Percentiles rank a stretch among this genome's conserved stretches.
Evolutionary conservation across 768 basidiomycete species (phyloP).

Genomic region (Agaricus subrufescens): DNA sequence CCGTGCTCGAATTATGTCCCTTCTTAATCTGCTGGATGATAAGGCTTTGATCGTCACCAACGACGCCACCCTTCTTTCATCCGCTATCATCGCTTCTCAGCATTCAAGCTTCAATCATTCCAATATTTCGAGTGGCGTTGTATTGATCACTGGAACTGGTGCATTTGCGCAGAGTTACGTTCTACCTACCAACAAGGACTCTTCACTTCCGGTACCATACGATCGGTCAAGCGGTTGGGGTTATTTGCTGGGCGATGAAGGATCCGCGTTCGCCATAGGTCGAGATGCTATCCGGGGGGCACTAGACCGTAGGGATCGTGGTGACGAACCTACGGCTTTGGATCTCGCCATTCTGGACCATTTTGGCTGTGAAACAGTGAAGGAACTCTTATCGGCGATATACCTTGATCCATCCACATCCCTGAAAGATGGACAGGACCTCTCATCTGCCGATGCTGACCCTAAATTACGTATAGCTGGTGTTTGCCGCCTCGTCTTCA

Average conservation of each 20-base stretch:
- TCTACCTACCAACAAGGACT: conserved; percentile 10
- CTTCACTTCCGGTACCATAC: conserved; percentile 12
- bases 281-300: conserved; percentile 19
- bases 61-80: conserved; percentile 23
- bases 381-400: conserved; percentile 18
- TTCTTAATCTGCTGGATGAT: conserved; percentile 15
- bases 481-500: conserved; percentile 17
- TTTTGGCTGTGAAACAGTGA: conserved; percentile 16
- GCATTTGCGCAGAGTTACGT: conserved; percentile 18
- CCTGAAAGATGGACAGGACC: conserved; percentile 9
- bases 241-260: conserved; percentile 23
- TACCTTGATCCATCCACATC: conserved; percentile 11
- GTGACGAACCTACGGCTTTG: conserved; percentile 15
- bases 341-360: conserved; percentile 14
- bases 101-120: not conserved
- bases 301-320: conserved; percentile 15
- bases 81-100: conserved; percentile 15
- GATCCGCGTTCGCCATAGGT: conserved; percentile 21
- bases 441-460: conserved; percentile 14
- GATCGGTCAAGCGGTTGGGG: conserved; percentile 22
- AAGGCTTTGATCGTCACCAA: conserved; percentile 17
- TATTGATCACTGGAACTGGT: conserved; percentile 22
- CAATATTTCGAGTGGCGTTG: conserved; percentile 16
- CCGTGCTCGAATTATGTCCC: conserved; percentile 10
- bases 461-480: conserved; percentile 22